Percentiles rank a stretch among this genome's conserved stretches.
Evolutionary conservation across 2,329 filamentous ascomycete species (phyloP).

Genomic region (Rhynchosporium graminicola): DNA sequence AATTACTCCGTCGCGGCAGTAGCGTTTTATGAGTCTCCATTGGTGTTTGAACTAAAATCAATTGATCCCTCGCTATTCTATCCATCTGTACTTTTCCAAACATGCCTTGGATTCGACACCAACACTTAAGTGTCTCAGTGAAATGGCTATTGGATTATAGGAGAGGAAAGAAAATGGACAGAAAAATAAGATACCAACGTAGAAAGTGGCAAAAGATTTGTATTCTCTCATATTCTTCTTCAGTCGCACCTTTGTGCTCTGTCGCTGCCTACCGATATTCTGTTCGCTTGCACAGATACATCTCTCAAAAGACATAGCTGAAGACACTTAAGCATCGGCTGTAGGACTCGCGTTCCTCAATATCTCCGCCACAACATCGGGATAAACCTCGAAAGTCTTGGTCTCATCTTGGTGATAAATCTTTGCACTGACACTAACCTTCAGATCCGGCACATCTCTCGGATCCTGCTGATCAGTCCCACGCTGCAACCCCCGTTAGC

Average conservation of each 20-base stretch:
- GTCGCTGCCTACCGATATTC: conserved; percentile 5
- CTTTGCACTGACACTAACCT: conserved; percentile 9
- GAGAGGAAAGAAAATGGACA: too few relatives aligned
- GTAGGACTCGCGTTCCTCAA: conserved; percentile 6
- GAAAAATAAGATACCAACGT: background rate
- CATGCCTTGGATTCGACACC: too few relatives aligned
- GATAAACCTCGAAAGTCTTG: conserved; percentile 10
- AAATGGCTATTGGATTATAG: too few relatives aligned
- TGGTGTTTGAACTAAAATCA: too few relatives aligned
- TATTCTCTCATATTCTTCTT: background rate
- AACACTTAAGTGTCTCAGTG: too few relatives aligned
- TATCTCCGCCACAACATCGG: conserved; percentile 7
- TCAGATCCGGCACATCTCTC: conserved; percentile 10
- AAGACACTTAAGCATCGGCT: conserved; percentile 1
- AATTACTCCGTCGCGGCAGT: too few relatives aligned
- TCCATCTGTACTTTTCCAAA: too few relatives aligned
- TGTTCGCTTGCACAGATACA: background rate
- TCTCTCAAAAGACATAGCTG: conserved; percentile 5
- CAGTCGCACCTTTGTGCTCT: conserved; percentile 4
- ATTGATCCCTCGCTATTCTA: too few relatives aligned
- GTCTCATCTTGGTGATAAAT: conserved; percentile 7
- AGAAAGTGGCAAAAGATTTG: background rate
- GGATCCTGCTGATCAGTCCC: conserved; percentile 2
- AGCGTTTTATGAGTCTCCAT: too few relatives aligned
- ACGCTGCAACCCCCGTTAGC: conserved; percentile 4